Base-by-base conservation (phyloP, 768 basidiomycete genomes). In the Suillus decipiens region DNA sequence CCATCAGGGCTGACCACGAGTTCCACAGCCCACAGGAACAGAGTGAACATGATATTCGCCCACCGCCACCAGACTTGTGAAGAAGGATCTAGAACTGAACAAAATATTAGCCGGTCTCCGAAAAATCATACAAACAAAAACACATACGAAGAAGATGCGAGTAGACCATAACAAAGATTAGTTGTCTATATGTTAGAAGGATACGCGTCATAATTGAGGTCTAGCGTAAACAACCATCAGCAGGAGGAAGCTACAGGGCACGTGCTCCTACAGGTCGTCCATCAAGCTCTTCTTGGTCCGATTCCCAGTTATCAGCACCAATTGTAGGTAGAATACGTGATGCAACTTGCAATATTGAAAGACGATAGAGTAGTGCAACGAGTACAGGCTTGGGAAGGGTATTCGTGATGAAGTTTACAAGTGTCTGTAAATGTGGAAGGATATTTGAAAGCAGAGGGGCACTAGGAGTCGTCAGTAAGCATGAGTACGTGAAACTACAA, bases 41-140 rank as follows among this genome's bases (percentile, higher is more conserved):
- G 81, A 5, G 91, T 93, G 75, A 94, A 89, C 78, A 93, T 92
- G 39, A 95, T 88, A 71, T 92, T 92, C 80, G 89, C 88, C 92
- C 93, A 94, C 65, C 93, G 84, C 90, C 93, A 94, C 93, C 93
- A 95, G 56, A 93, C 86, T 71, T 94, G 93, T n/a, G 91, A 92
- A 22, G 92, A 90, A 70, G 92, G 89, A 69, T 95, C 93, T 60
- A 95, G 79, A 51, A 95, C 93, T 93, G 60, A 36, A 61, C n/a
- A n/a, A 34, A 39, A 47, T 45, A 59, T 64, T 14, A 72, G 56
- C 31, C 6, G 36, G 14, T 33, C 12, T 15, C 60, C 19, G 28
- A 45, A 61, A 34, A 59, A 9, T 7, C 36, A 53, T 50, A 1
- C 31, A 61, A 43, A 41, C 22, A 64, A 34, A 17, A 14, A 56